Base-by-base conservation (phyloP, 305 asterid genomes). In the Rubia occidens region DNA sequence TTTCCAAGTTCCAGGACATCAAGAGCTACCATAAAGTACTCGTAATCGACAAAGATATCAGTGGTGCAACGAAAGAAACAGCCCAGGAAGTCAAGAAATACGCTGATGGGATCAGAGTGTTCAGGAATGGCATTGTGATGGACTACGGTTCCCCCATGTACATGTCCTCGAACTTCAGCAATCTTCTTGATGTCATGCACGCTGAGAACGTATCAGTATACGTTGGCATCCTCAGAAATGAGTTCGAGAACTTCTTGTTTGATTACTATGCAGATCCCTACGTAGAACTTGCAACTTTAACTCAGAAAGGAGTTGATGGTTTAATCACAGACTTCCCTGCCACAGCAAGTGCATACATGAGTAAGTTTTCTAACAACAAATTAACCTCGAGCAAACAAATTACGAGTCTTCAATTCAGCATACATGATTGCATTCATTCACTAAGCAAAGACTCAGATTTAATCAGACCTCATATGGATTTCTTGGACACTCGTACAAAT, bases 181-280 rank as follows among this genome's bases (percentile, higher is more conserved):
- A 75, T 21, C 82, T 90, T 11, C 74, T 91, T 61, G 79, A 82
- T 2, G 78, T 85, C 56, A 77, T 95, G 74, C 96, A 91, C 44
- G 89, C 95, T 45, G 96, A 90, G 26, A 91, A 95, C 49, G 13
- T 91, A 78, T 89, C 92, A 2, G 94, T 95, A 4, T 91, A 89
- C 43, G 89, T 84, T 13, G 93, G 91, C 45, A 32, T 77, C 68
- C 78, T 95, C 42, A 88, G 74, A 80, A 91, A 91, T 58, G 99
- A 95, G 67, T 91, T 84, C 68, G 77, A 74, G 49, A 88, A 85
- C 80, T 77, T 91, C 47, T 75, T 81, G 11, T 84, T 95, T 65
- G 96, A 95, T 67, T 91, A 84, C 72, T 68, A 82, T 2, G 75
- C 95, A 2, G 98, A 95, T 84, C 99, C 99, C 18, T 91, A 91